Percentiles rank a stretch among this genome's conserved stretches.
phyloP scores from a whole-genome alignment of 768 basidiomycete species.

The Tulasnella sp. region DNA sequence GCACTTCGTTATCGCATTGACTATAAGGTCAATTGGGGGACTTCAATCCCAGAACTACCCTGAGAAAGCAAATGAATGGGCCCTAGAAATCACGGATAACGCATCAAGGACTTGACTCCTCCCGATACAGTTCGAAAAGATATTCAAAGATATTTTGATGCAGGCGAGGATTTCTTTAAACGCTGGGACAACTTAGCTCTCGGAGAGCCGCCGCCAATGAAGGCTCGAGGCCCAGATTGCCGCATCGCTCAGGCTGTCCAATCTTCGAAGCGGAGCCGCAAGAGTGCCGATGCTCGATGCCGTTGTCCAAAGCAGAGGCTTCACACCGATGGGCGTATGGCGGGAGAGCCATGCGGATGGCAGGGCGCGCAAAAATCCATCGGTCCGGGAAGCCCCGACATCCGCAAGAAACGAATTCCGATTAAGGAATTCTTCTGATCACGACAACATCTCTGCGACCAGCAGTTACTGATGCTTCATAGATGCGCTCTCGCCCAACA shows the following conservation, averaged over 20 bases:
- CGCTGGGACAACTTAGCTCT: neutral
- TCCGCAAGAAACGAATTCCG: neutral
- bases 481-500: neutral
- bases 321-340: neutral
- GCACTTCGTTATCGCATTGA: neutral
- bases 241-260: neutral
- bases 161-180: neutral
- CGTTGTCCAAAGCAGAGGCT: neutral
- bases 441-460: neutral
- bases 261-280: neutral
- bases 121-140: neutral
- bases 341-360: neutral
- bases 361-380: neutral
- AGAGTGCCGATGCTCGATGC: neutral
- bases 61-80: neutral
- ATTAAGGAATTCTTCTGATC: neutral
- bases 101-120: neutral
- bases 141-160: neutral
- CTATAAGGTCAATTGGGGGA: neutral
- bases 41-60: neutral
- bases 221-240: neutral
- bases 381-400: neutral
- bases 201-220: neutral
- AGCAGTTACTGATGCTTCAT: neutral
- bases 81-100: neutral